Evolutionary conservation across 768 basidiomycete species (phyloP), one percentile per base, ranked within the genome.

Genomic region (Saitozyma sp.): DNA sequence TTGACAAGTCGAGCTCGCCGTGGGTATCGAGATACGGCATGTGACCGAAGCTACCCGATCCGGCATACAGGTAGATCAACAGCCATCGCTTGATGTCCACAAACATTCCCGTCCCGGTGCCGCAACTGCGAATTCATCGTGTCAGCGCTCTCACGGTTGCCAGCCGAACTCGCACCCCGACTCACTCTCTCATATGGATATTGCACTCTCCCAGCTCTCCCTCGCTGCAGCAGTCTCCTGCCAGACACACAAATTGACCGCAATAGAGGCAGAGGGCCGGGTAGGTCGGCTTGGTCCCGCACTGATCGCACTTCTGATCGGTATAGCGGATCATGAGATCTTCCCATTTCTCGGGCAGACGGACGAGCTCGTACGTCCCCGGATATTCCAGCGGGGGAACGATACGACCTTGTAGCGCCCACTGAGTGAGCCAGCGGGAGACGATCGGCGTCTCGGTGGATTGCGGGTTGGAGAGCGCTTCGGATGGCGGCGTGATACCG

Each of bases 11-110:
- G 2, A 92, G 85, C 72, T 98, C 96, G 0, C 95, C 96, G 64
- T 98, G 96, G 0, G 86, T 85, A 70, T 99, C 96, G 46, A 98
- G 84, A 72, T 96, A 98, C 0, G 95, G 93, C 39, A 94, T 89
- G 13, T 86, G 85, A 0, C 85, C 84, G 79, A 94, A 97, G 3
- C 90, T 86, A n/a, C 95, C 96, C 54, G 88, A 91, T 64, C 86
- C 87, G 39, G 88, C 88, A 73, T 92, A 93, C 16, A 97, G 83
- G 77, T 90, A 97, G 13, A 98, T 77, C 61, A 97, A 74, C n/a
- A 88, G 86, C 80, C 92, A 96, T 17, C 92, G 87, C 77, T 94
- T 94, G 67, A 97, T 87, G 49, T 92, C 84, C 80, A 94, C 94
- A 79, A 88, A 99, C 53, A 96, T 79, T 2, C 93, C 96, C 51